Percentiles rank a stretch among this genome's conserved stretches.
Evolutionary conservation across 2,329 filamentous ascomycete species (phyloP).

Genomic region (Arthrobotrys sphaeroides): DNA sequence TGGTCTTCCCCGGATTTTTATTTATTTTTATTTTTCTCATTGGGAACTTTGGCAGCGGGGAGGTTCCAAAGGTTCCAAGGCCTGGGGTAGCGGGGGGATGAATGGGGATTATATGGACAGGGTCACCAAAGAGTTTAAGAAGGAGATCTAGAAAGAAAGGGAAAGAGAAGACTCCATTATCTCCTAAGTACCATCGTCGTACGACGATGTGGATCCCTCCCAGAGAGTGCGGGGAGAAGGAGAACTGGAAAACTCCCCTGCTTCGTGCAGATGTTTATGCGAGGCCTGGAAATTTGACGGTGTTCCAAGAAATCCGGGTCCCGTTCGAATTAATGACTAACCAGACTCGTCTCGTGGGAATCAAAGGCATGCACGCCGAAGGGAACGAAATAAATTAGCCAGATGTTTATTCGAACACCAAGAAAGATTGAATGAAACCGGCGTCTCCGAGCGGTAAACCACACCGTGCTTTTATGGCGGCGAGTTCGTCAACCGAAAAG

Average conservation of each 20-base stretch:
- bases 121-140: neutral
- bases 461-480: neutral
- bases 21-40: too few relatives aligned
- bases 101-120: slow-evolving; percentile 37
- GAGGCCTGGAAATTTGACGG: slow-evolving; percentile 28
- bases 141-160: neutral
- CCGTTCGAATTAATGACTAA: neutral
- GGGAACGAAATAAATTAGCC: too few relatives aligned
- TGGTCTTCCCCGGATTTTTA: slow-evolving; percentile 19
- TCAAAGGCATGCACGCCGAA: too few relatives aligned
- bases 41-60: slow-evolving; percentile 15
- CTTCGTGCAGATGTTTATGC: slow-evolving; percentile 27
- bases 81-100: slow-evolving; percentile 39
- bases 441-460: slow-evolving; percentile 32
- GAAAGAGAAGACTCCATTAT: neutral
- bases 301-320: slow-evolving; percentile 5
- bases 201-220: slow-evolving; percentile 17
- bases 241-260: slow-evolving; percentile 17
- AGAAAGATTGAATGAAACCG: neutral
- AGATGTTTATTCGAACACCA: slow-evolving; percentile 2
- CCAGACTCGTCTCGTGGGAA: too few relatives aligned
- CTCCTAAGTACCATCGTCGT: slow-evolving; percentile 13
- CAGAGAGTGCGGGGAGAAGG: slow-evolving; percentile 24
- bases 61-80: slow-evolving; percentile 21
- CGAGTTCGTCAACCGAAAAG: slow-evolving; percentile 11